Base-by-base conservation (phyloP, 352 stramenopile genomes). In the Thalassiosira hispida region DNA sequence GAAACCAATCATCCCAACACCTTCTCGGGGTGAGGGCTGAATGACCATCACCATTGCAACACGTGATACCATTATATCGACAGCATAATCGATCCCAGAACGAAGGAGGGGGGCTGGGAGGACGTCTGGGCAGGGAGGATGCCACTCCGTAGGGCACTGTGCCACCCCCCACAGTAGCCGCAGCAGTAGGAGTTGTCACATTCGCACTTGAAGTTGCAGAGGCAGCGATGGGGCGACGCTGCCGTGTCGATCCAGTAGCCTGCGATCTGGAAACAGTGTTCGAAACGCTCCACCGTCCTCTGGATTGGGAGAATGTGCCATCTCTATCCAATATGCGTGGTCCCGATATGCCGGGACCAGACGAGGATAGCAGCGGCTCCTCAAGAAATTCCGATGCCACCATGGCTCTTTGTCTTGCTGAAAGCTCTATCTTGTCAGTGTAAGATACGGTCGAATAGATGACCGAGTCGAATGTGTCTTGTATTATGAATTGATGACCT, bases 1-100 rank as follows among this genome's bases (percentile, higher is more conserved):
- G 81, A 60, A 91, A 94, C 89, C 89, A 94, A 74, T 91, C 83
- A 55, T 91, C 80, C 73, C 81, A 90, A 62, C 81, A 88, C 6
- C 60, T 27, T 65, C 62, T 44, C 31, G 51, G 42, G 29, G 53
- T 65, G 53, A 51, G 25, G 61, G 20, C 2, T 61, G 35, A 6
- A 29, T 38, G 27, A 6, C 57, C 49, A 23, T 67, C 11, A 38
- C 16, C 46, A 12, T 59, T 56, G 47, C 29, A 62, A 29, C 18
- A 51, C 25, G 8, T 20, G 14, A 38, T n/a, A 1, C 29, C 16
- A 33, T 66, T 25, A 14, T 18, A 68, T 31, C 20, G 40, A 23
- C 56, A 46, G 23, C n/a, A 56, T 22, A 72, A 22, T 22, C 35
- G 44, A 52, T 60, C 20, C 25, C 23, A 42, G 20, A 57, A 59